Conservation (phyloP, 306 rosid species). For the Begonia loranthoides region DNA sequence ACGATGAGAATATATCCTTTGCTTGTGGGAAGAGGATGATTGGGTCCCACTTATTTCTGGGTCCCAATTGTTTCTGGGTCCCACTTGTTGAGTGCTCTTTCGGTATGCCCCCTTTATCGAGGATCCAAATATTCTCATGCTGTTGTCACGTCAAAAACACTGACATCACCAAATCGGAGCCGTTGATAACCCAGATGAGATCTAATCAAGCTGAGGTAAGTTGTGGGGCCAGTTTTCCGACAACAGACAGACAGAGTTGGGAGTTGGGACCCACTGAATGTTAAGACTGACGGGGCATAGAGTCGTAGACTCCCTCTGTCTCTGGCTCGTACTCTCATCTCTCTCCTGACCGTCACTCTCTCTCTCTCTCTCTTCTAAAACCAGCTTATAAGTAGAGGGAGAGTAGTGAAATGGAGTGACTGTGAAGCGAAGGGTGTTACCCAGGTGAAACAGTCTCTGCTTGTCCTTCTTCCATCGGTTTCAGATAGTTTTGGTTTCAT, state of each 20-base stretch:
- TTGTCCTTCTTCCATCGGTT: background rate
- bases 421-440: constrained; percentile 6
- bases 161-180: constrained; percentile 18
- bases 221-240: constrained; percentile 17
- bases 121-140: constrained; percentile 77
- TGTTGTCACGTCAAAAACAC: constrained; percentile 60
- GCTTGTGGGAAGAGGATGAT: constrained; percentile 60
- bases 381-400: constrained; percentile 2
- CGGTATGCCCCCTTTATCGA: constrained; percentile 78
- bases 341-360: background rate
- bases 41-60: constrained; percentile 20
- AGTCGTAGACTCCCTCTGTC: background rate
- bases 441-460: background rate
- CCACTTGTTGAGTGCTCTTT: constrained; percentile 64
- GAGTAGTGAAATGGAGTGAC: constrained; percentile 10
- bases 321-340: background rate
- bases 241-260: constrained; percentile 20
- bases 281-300: background rate
- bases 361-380: constrained; percentile 5
- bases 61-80: constrained; percentile 25
- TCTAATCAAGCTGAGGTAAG: constrained; percentile 28
- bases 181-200: constrained; percentile 12
- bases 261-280: background rate
- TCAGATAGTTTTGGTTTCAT: background rate
- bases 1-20: constrained; percentile 61